Percentiles rank a stretch among this genome's conserved stretches.
Evolutionary conservation across 352 stramenopile genomes (phyloP).

Genomic region (Bremia lactucae): DNA sequence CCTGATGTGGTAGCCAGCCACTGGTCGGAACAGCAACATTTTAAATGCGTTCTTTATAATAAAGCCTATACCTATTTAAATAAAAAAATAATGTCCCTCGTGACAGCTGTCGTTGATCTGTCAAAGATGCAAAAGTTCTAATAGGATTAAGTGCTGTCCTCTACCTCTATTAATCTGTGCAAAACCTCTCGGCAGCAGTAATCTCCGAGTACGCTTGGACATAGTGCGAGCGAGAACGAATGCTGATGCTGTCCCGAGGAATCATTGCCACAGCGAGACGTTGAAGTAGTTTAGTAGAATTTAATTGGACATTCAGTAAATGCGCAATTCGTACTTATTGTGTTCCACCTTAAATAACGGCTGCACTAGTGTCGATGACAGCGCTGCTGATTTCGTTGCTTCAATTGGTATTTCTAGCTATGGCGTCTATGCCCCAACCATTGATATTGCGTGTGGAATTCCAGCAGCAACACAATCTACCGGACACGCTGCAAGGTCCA

Average conservation of each 20-base stretch:
- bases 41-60: no score
- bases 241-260: constrained; percentile 54
- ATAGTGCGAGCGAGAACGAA: constrained; percentile 59
- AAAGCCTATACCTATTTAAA: no score
- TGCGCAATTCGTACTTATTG: no score
- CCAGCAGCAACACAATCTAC: constrained; percentile 17
- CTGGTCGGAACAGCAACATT: constrained; percentile 62
- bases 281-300: no score
- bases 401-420: constrained; percentile 3
- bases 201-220: constrained; percentile 53
- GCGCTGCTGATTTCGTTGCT: constrained; percentile 11
- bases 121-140: no score
- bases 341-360: no score
- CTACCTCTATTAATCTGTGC: no score
- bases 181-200: no score
- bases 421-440: constrained; percentile 6
- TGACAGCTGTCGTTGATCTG: no score
- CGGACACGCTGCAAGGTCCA: constrained; percentile 12
- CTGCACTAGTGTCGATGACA: constrained; percentile 5
- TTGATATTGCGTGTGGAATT: constrained; percentile 29
- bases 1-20: constrained; percentile 80
- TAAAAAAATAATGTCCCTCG: no score
- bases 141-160: no score
- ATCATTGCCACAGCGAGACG: constrained; percentile 52
- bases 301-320: no score